Conservation (phyloP, 1,284 basidiomycete species). For the Tilletia setariae region DNA sequence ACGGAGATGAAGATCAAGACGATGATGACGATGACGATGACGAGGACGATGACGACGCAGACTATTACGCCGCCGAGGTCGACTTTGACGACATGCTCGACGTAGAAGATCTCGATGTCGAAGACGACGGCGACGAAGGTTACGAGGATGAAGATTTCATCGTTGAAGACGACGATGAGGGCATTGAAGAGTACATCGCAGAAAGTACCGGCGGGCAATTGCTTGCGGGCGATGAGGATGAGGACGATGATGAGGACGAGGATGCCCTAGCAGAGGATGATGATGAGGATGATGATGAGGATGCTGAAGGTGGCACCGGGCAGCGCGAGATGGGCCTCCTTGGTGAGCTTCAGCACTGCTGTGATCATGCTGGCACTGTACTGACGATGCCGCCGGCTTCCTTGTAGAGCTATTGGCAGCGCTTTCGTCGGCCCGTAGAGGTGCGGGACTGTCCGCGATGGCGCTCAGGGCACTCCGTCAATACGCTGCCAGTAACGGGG, state of each 20-base stretch:
- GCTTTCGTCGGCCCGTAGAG: neutral
- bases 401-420: neutral
- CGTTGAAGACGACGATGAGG: constrained; percentile 23
- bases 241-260: constrained; percentile 31
- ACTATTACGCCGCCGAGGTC: constrained; percentile 22
- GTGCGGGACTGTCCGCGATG: neutral
- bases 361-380: neutral
- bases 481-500: neutral
- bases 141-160: constrained; percentile 32
- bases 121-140: constrained; percentile 26
- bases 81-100: constrained; percentile 21
- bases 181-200: constrained; percentile 27
- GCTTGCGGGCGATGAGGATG: constrained; percentile 18
- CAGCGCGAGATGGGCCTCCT: constrained; percentile 11
- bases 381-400: neutral
- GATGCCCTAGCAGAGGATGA: neutral
- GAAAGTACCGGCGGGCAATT: constrained; percentile 24
- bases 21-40: neutral
- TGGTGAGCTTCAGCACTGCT: neutral
- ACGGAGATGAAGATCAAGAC: neutral
- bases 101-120: constrained; percentile 23
- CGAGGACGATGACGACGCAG: constrained; percentile 20
- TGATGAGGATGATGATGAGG: neutral
- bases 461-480: neutral
- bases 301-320: neutral